Evolutionary conservation across 208 protist genomes (phyloP), one percentile per base, ranked within the genome.

Genomic region (Crithidia acanthocephali): DNA sequence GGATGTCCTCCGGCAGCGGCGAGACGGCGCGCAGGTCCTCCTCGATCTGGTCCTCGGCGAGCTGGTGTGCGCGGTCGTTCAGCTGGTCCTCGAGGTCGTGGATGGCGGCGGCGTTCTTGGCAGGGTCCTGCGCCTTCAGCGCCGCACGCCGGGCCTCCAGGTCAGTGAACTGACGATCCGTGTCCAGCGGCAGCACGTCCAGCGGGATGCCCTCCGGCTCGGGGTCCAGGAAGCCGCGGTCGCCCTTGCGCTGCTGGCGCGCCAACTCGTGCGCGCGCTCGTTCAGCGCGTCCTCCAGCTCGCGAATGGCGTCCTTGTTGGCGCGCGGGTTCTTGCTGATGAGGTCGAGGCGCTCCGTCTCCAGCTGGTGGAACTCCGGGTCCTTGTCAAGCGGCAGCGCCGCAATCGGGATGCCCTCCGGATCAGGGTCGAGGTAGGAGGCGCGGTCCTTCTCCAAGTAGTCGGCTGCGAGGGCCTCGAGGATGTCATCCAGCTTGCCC

Each of bases 121-220:
- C 70, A 27, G 84, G 70, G 57, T 88, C 83, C 58, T 82, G 77
- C 44, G 69, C 50, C 76, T 90, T 90, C 42, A 94, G 80, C 57
- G 74, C 74, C 7, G 85, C 85, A 2, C 86, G 84, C 51, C 78
- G 70, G 7, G 66, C 72, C 79, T 94, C 86, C 47, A 90, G 69
- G 18, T 89, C 77, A 60, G 72, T 74, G 66, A 94, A 91, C 63
- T 82, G 63, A 53, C 68, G 69, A 66, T 94, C 86, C 13, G 77
- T 81, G 72, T 94, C 85, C 13, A 94, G 86, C 48, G 76, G 79
- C 28, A 94, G 72, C 28, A 76, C 83, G 20, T 53, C 69, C 9
- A 93, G 50, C 23, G 84, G 83, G 48, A 96, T 61, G 33, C 91
- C 91, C 35, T 88, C 77, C 27, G 86, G 88, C 30, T 94, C 85